Evolutionary conservation across 2,329 filamentous ascomycete species (phyloP).

Genomic region (Alternaria tenuissima): DNA sequence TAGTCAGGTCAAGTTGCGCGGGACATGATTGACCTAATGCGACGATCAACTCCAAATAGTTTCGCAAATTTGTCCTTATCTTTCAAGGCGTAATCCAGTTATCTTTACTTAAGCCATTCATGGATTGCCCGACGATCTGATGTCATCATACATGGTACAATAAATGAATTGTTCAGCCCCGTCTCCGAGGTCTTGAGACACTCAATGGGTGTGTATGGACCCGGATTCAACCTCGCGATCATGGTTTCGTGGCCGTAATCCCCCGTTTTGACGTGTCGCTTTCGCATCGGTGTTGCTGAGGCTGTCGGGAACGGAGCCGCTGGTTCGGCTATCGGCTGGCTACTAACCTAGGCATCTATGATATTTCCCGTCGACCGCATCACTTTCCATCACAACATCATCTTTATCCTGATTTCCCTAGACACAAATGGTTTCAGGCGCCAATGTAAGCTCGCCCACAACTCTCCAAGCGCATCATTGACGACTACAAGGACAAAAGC

Average conservation of each 20-base stretch:
- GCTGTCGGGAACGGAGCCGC: constrained; percentile 10
- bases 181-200: neutral
- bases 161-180: neutral
- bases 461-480: neutral
- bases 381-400: constrained; percentile 26
- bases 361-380: constrained; percentile 14
- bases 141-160: neutral
- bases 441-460: constrained; percentile 27
- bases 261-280: constrained; percentile 1
- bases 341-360: constrained; percentile 4
- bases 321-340: constrained; percentile 12
- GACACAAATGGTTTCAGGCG: constrained; percentile 42
- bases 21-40: neutral
- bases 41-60: neutral
- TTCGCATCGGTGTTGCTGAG: neutral
- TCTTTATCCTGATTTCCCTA: constrained; percentile 5
- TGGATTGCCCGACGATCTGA: neutral
- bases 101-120: neutral
- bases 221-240: neutral
- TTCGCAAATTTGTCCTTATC: neutral
- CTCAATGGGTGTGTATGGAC: neutral
- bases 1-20: neutral
- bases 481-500: constrained; percentile 41
- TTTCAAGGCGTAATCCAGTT: neutral
- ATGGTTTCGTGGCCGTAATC: neutral